Conservation (phyloP, 2,329 filamentous ascomycete species). For the Epichloe festucae region DNA sequence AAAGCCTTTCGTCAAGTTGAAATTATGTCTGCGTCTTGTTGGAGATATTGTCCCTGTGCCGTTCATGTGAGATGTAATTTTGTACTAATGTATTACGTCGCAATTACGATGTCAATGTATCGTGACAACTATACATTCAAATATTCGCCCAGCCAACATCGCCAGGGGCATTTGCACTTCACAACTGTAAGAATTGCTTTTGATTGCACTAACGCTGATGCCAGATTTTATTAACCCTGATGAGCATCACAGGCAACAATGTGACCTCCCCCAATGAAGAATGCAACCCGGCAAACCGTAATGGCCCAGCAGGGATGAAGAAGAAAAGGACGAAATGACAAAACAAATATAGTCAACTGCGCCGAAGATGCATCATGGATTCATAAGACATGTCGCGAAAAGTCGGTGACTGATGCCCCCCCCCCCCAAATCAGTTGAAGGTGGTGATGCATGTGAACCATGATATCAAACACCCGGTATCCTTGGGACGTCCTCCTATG, state of each 20-base stretch:
- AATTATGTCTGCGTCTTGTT: neutral
- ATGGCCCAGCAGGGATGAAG: neutral
- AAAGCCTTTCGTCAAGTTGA: neutral
- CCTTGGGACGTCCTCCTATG: neutral
- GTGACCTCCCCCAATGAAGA: neutral
- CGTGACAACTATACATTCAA: too few relatives aligned
- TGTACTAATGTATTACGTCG: neutral
- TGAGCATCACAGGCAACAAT: neutral
- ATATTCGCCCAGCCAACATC: neutral
- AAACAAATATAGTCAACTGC: slow-evolving; percentile 3
- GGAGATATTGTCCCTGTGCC: neutral
- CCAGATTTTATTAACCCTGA: neutral
- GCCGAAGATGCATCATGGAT: slow-evolving; percentile 7
- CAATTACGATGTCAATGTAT: neutral
- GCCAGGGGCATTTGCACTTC: neutral
- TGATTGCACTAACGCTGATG: neutral
- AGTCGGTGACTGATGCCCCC: neutral
- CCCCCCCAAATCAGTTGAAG: neutral
- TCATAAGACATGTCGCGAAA: slow-evolving; percentile 1
- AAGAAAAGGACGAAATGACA: neutral
- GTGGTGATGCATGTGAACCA: neutral
- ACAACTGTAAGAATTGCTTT: neutral
- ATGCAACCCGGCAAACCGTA: neutral
- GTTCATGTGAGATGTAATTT: neutral
- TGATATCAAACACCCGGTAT: neutral